phyloP scores from a whole-genome alignment of 768 basidiomycete species.

The Mycena galericulata region DNA sequence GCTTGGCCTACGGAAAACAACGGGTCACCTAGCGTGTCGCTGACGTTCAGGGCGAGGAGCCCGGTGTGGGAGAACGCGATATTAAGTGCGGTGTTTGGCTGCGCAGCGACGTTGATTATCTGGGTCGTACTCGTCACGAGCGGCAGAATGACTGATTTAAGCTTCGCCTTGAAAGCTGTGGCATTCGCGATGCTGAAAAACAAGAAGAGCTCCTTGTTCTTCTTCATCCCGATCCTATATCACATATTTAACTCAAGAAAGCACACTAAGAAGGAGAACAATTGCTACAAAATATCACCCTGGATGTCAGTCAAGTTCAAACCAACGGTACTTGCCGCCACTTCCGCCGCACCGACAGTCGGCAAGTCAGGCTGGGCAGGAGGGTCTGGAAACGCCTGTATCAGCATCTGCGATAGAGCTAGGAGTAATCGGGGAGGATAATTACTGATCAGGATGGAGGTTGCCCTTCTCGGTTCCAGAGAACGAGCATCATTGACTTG shows the following conservation, averaged over 20 bases:
- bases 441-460: neutral
- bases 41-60: constrained; percentile 55
- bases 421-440: neutral
- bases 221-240: constrained; percentile 25
- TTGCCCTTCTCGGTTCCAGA: neutral
- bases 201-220: constrained; percentile 28
- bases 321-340: too few species aligned
- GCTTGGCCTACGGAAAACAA: constrained; percentile 57
- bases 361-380: too few species aligned
- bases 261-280: too few species aligned
- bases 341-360: too few species aligned
- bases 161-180: neutral
- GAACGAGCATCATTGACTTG: neutral
- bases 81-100: constrained; percentile 56
- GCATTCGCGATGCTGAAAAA: constrained; percentile 21
- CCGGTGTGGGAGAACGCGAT: constrained; percentile 66
- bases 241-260: neutral
- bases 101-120: constrained; percentile 45
- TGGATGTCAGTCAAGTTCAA: neutral
- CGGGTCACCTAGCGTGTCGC: constrained; percentile 52
- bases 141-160: neutral
- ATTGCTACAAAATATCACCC: neutral
- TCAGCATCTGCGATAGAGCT: neutral
- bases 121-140: neutral
- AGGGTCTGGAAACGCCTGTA: neutral